Percentiles rank a stretch among this genome's conserved stretches.
phyloP scores from a whole-genome alignment of 345 rosid species.

The Populus nigra region DNA sequence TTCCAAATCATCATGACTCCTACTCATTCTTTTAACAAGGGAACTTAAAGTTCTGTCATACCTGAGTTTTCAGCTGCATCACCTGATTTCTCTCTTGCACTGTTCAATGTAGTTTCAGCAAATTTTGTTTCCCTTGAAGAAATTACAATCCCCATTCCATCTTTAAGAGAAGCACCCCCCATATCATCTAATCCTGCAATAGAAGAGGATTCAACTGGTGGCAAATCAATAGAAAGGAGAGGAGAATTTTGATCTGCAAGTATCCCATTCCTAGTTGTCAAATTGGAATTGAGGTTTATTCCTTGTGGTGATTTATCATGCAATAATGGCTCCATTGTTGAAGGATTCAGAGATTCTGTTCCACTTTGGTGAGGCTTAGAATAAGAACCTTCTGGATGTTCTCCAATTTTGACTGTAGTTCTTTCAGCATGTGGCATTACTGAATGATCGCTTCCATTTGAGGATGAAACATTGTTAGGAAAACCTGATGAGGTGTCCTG shows the following conservation, averaged over 20 bases:
- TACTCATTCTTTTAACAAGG: neutral
- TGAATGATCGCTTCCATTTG: neutral
- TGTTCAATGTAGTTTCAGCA: slow-evolving; percentile 3
- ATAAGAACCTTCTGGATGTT: slow-evolving; percentile 15
- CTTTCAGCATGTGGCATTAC: neutral
- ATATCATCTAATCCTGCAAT: neutral
- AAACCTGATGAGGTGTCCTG: neutral
- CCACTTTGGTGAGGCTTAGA: slow-evolving; percentile 22
- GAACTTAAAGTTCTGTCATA: slow-evolving; percentile 1
- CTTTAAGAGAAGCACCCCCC: slow-evolving; percentile 10
- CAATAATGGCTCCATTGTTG: neutral
- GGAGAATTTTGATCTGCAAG: neutral
- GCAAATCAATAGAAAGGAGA: neutral
- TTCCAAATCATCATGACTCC: neutral
- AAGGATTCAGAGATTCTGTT: slow-evolving; percentile 4
- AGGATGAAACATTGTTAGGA: neutral
- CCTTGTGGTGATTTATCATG: neutral
- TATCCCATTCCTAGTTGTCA: slow-evolving; percentile 3
- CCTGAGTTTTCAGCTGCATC: slow-evolving; percentile 20
- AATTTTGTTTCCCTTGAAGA: slow-evolving; percentile 20
- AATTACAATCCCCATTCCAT: slow-evolving; percentile 18
- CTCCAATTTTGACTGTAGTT: neutral
- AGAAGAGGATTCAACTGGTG: neutral
- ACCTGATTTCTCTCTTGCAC: slow-evolving; percentile 3
- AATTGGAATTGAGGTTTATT: neutral